These are phyloP conservation scores for Chlorella sp. DNA, from an alignment of 139 green algal species.

Conservation along the genomic window DNA sequence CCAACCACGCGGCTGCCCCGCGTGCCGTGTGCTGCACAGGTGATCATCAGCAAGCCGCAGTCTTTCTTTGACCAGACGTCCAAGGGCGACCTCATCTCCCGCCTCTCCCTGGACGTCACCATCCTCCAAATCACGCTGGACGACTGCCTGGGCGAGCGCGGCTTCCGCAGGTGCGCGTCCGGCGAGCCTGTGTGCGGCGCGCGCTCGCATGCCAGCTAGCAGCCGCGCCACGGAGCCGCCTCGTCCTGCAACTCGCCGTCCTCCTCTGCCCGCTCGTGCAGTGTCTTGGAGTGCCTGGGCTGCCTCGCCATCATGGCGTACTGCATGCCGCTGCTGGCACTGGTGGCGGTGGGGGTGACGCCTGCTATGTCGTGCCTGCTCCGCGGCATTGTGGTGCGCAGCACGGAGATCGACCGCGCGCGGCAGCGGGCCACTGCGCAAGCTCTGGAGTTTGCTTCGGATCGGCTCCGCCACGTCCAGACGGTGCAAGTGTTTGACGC, in stretches of 20 bases:
- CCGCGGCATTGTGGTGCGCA: conserved; percentile 27
- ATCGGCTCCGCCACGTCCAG: conserved; percentile 28
- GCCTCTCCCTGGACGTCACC: conserved; percentile 33
- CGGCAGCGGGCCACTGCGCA: conserved; percentile 19
- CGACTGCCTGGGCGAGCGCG: conserved; percentile 37
- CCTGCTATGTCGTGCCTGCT: conserved; percentile 26
- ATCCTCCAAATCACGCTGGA: conserved; percentile 35
- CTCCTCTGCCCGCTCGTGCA: no score
- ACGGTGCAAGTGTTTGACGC: conserved; percentile 41
- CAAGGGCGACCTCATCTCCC: conserved; percentile 29
- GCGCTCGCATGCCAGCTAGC: no score
- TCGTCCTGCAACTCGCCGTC: no score
- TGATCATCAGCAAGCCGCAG: conserved; percentile 17
- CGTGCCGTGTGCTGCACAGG: no score
- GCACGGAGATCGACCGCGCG: conserved; percentile 19
- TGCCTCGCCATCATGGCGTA: conserved; percentile 21
- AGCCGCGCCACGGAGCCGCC: no score
- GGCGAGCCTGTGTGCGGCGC: no score
- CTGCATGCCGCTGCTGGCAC: conserved; percentile 36
- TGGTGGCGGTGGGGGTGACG: conserved; percentile 28
- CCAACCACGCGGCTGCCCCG: no score
- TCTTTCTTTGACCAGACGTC: conserved; percentile 26
- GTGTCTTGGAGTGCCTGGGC: conserved; percentile 35
- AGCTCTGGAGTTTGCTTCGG: conserved; percentile 34
- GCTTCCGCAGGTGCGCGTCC: no score